A percentile compares a stretch with the other conserved stretches of the same genome.
Evolutionary conservation across 2,329 filamentous ascomycete genomes (phyloP).

Genomic region (Paramyrothecium roridum): DNA sequence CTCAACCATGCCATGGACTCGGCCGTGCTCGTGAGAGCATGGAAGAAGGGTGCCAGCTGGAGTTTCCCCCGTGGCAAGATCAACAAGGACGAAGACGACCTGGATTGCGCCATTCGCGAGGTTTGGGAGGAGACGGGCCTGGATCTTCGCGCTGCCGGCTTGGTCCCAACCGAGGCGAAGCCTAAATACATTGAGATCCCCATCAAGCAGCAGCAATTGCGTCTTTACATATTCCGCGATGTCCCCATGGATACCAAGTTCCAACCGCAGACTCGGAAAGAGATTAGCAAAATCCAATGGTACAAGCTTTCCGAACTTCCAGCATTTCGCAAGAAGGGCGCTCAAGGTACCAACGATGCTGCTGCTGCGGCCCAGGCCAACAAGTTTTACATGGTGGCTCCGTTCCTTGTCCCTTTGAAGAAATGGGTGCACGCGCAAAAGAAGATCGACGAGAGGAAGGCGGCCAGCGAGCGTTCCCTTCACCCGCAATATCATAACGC

Average conservation of each 20-base stretch:
- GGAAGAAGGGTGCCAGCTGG: conserved; percentile 96
- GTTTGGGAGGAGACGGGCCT: conserved; percentile 96
- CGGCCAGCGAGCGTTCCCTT: conserved; percentile 35
- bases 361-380: conserved; percentile 61
- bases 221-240: conserved; percentile 86
- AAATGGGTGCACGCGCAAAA: conserved; percentile 88
- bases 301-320: conserved; percentile 87
- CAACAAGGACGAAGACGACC: conserved; percentile 91
- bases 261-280: conserved; percentile 87
- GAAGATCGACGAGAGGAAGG: conserved; percentile 60
- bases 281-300: conserved; percentile 97
- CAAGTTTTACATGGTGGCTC: conserved; percentile 98
- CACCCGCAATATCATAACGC: conserved; percentile 35
- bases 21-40: conserved; percentile 90
- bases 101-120: conserved; percentile 91
- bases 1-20: conserved; percentile 94
- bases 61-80: conserved; percentile 97
- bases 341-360: conserved; percentile 50
- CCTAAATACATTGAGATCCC: conserved; percentile 84
- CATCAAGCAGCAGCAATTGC: conserved; percentile 90
- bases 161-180: conserved; percentile 69
- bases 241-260: conserved; percentile 86
- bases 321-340: conserved; percentile 69
- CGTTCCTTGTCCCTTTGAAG: conserved; percentile 80
- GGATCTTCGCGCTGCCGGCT: conserved; percentile 71